phyloP scores from a whole-genome alignment of 306 rosid genomes.

The Vicia villosa region DNA sequence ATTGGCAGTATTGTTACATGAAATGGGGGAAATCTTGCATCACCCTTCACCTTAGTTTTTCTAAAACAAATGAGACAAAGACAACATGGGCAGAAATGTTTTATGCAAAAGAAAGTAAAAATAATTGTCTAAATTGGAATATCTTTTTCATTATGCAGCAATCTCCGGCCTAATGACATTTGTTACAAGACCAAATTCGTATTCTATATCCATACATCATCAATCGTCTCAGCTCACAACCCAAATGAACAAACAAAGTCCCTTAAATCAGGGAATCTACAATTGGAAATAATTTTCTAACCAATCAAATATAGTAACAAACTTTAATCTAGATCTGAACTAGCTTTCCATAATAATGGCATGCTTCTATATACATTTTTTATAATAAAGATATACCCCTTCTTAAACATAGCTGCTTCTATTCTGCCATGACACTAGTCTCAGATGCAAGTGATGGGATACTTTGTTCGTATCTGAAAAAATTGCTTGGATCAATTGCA shows the following conservation, averaged over 20 bases:
- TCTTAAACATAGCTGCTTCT: slow-evolving; percentile 6
- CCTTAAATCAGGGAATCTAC: neutral
- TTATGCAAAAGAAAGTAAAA: slow-evolving; percentile 4
- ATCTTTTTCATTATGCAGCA: neutral
- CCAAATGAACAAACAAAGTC: neutral
- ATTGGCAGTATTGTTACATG: too few species aligned
- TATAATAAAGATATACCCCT: neutral
- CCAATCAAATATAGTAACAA: slow-evolving; percentile 3
- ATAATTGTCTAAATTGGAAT: neutral
- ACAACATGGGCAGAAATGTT: neutral
- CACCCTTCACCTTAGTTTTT: too few species aligned
- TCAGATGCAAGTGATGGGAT: slow-evolving; percentile 54
- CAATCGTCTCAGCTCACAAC: neutral
- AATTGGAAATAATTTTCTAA: slow-evolving; percentile 7
- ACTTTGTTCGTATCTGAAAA: slow-evolving; percentile 72
- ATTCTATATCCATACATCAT: neutral
- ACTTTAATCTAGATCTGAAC: neutral
- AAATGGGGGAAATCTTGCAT: too few species aligned
- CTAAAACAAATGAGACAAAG: neutral
- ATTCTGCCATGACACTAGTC: slow-evolving; percentile 39
- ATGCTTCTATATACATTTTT: slow-evolving; percentile 10
- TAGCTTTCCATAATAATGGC: neutral
- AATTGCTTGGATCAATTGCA: slow-evolving; percentile 61
- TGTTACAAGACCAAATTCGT: neutral
- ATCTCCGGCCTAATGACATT: slow-evolving; percentile 4